phyloP scores from a whole-genome alignment of 2,329 filamentous ascomycete species.

The Rutstroemia sp. region DNA sequence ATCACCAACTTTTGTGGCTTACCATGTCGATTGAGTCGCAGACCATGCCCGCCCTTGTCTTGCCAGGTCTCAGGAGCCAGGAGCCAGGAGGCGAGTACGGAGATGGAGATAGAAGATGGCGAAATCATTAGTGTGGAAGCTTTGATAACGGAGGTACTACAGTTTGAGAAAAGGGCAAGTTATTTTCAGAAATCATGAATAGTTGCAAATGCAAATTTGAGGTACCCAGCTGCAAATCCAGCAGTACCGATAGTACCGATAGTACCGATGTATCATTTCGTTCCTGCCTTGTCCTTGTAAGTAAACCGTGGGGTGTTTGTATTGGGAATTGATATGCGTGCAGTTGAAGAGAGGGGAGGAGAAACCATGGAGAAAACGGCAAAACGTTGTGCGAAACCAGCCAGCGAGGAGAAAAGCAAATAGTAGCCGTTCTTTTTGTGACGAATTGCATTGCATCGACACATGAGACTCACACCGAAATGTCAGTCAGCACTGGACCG shows the following conservation, averaged over 20 bases:
- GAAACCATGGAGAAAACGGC: no score
- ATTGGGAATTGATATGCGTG: background rate
- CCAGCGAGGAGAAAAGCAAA: background rate
- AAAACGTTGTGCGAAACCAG: background rate
- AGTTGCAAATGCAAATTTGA: background rate
- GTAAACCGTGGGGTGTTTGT: background rate
- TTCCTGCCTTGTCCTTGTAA: background rate
- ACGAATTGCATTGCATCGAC: no score
- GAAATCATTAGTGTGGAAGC: background rate
- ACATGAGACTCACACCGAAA: no score
- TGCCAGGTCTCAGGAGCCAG: no score
- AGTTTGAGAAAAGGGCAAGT: background rate
- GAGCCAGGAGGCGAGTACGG: background rate
- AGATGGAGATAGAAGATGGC: background rate
- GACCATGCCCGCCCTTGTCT: background rate
- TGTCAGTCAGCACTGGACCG: background rate
- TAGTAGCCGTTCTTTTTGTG: no score
- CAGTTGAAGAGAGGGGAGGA: no score
- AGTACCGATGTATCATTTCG: no score
- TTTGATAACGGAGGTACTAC: background rate
- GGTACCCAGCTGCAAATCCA: background rate
- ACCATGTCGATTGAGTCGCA: background rate
- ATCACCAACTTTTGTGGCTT: background rate
- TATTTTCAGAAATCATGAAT: background rate
- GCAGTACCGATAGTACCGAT: no score